These are phyloP conservation scores for Vanrija sp. DNA, from an alignment of 1,284 basidiomycete genomes.

Conservation along the genomic window DNA sequence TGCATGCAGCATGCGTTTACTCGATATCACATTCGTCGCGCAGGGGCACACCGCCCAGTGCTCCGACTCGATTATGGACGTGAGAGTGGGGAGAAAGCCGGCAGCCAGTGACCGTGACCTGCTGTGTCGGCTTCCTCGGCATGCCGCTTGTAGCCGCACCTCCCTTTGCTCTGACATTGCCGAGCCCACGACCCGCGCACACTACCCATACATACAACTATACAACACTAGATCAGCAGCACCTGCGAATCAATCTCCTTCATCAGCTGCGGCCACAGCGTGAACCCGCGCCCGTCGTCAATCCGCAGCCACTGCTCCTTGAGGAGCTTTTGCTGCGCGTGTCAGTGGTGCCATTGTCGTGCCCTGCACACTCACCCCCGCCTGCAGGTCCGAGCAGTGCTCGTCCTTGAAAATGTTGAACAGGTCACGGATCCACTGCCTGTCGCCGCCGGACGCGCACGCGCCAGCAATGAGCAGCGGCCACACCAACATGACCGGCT, in stretches of 20 bases:
- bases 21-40: too few relatives aligned
- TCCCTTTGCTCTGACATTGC: too few relatives aligned
- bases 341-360: neutral
- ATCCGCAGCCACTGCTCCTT: slow-evolving; percentile 14
- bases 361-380: slow-evolving; percentile 9
- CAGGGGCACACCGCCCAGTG: too few relatives aligned
- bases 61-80: too few relatives aligned
- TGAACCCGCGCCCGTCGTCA: slow-evolving; percentile 7
- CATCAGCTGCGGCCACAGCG: slow-evolving; percentile 14
- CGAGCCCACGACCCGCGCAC: too few relatives aligned
- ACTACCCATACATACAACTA: too few relatives aligned
- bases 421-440: slow-evolving; percentile 11
- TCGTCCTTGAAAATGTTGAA: slow-evolving; percentile 11
- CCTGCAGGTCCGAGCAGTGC: slow-evolving; percentile 16
- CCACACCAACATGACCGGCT: slow-evolving; percentile 23
- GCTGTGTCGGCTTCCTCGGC: too few relatives aligned
- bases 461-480: slow-evolving; percentile 21
- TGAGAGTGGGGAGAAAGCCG: too few relatives aligned
- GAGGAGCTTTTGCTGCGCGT: slow-evolving; percentile 5
- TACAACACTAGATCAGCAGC: slow-evolving; percentile 3
- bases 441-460: neutral
- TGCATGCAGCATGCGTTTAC: too few relatives aligned
- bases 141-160: too few relatives aligned
- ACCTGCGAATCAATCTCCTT: slow-evolving; percentile 5
- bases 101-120: too few relatives aligned